Percentiles rank a stretch among this genome's conserved stretches.
Evolutionary conservation across 164 flowering plant genomes (phyloP).

Genomic region (Chloranthus sessilifolius): DNA sequence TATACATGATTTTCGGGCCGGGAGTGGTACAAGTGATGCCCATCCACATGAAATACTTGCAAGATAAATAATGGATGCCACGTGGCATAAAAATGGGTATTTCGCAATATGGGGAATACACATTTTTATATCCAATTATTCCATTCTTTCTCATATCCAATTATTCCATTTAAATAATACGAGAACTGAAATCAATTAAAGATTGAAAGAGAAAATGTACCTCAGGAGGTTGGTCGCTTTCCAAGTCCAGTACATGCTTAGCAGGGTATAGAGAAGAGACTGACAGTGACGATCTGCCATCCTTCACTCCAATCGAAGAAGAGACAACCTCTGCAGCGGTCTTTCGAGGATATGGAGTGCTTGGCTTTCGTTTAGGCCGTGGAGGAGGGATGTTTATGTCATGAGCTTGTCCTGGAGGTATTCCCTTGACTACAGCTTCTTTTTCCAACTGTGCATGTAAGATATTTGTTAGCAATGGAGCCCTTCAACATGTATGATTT

Average conservation of each 20-base stretch:
- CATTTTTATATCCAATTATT: too few species aligned
- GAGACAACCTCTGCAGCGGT: constrained; percentile 24
- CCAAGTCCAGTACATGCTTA: constrained; percentile 40
- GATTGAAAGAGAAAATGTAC: constrained; percentile 25
- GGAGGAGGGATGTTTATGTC: constrained; percentile 97
- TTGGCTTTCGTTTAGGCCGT: constrained; percentile 93
- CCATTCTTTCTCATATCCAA: too few species aligned
- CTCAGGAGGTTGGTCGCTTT: constrained; percentile 52
- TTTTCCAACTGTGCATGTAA: constrained; percentile 71
- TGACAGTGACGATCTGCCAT: constrained; percentile 32
- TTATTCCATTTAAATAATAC: too few species aligned
- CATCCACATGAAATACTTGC: too few species aligned
- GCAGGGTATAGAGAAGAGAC: constrained; percentile 30
- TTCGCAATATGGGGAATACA: too few species aligned
- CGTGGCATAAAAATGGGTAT: too few species aligned
- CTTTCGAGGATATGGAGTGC: constrained; percentile 94
- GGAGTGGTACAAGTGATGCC: too few species aligned
- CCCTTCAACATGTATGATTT: too few species aligned
- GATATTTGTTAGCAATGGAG: constrained; percentile 10
- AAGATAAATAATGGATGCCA: too few species aligned
- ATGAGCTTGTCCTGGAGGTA: constrained; percentile 61
- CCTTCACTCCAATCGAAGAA: constrained; percentile 35
- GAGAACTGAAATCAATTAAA: too few species aligned
- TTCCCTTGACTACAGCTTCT: constrained; percentile 74
- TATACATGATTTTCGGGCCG: too few species aligned